Evolutionary conservation across 345 rosid species (phyloP), one percentile per base, ranked within the genome.

Genomic region (Sisymbrium irio): DNA sequence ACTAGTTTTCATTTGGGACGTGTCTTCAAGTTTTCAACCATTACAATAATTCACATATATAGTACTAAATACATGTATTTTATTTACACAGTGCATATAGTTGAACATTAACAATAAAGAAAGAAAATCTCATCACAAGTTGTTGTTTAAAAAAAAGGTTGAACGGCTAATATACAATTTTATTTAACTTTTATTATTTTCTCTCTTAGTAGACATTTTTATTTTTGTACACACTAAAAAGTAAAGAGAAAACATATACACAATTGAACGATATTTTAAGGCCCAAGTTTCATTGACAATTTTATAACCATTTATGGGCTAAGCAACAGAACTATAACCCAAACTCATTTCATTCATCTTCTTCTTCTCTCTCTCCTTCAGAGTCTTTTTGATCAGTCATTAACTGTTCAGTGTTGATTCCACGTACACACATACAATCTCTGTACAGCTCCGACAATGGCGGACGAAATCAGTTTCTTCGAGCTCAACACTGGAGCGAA

Each of bases 401-500:
- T 32, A 32, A 32, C 35, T 32, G 35, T 32, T 32, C 45, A 17
- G 64, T 36, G 45, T 36, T 18, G n/a, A 4, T 58, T 59, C 39
- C 18, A 58, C 19, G 44, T 27, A 27, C 28, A 27, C 28, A 36
- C 13, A 59, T 15, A 10, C 30, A 0, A 61, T 62, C 5, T 42
- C 14, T n/a, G n/a, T n/a, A 57, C 11, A 56, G 65, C 62, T 74
- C 53, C 1, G 45, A 49, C 20, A 53, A 83, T 83, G 86, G 81
- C 77, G 1, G 46, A 73, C 1, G 77, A 49, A 41, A 75, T 78
- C 28, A 35, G 45, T 12, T 76, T 42, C 62, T 86, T 79, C 22
- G 75, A 81, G 56, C 76, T 86, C 53, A 83, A 84, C 73, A 82
- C 88, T 7, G 88, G 90, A 20, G 86, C 86, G 2, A 84, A 83